phyloP scores from a whole-genome alignment of 1,139 yeast genomes.

The Pichia sp. region DNA sequence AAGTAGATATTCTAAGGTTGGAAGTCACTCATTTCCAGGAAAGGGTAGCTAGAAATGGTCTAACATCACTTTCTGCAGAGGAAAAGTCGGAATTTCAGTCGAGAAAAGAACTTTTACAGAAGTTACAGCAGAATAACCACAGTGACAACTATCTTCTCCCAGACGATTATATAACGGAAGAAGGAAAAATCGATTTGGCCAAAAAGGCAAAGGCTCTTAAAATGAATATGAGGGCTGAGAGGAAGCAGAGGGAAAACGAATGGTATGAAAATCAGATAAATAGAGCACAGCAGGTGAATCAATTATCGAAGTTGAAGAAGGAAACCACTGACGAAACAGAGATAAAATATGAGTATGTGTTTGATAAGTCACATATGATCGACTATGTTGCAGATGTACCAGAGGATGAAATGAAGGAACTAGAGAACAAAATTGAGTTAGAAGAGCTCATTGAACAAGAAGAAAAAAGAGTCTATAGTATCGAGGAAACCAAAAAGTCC shows the following conservation, averaged over 20 bases:
- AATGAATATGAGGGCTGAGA: slow-evolving; percentile 24
- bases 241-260: slow-evolving; percentile 35
- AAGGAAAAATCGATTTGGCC: slow-evolving; percentile 50
- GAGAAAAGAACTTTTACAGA: slow-evolving; percentile 44
- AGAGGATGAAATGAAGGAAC: slow-evolving; percentile 34
- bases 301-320: slow-evolving; percentile 29
- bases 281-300: slow-evolving; percentile 39
- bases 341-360: slow-evolving; percentile 71
- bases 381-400: slow-evolving; percentile 53
- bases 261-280: slow-evolving; percentile 66
- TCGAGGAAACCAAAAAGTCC: slow-evolving; percentile 51
- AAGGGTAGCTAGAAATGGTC: slow-evolving; percentile 44
- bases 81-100: slow-evolving; percentile 52
- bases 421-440: slow-evolving; percentile 27
- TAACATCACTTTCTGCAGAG: slow-evolving; percentile 42
- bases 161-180: slow-evolving; percentile 48
- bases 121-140: slow-evolving; percentile 34
- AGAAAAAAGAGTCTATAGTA: slow-evolving; percentile 37
- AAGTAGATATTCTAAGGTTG: slow-evolving; percentile 40
- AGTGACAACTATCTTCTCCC: slow-evolving; percentile 47
- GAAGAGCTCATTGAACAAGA: slow-evolving; percentile 37
- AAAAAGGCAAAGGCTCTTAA: slow-evolving; percentile 42
- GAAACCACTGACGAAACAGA: slow-evolving; percentile 37
- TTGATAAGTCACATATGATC: slow-evolving; percentile 53
- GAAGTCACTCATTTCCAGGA: slow-evolving; percentile 48